Percentiles rank a stretch among this genome's conserved stretches.
Evolutionary conservation across 768 basidiomycete genomes (phyloP).

Genomic region (Russula compacta): DNA sequence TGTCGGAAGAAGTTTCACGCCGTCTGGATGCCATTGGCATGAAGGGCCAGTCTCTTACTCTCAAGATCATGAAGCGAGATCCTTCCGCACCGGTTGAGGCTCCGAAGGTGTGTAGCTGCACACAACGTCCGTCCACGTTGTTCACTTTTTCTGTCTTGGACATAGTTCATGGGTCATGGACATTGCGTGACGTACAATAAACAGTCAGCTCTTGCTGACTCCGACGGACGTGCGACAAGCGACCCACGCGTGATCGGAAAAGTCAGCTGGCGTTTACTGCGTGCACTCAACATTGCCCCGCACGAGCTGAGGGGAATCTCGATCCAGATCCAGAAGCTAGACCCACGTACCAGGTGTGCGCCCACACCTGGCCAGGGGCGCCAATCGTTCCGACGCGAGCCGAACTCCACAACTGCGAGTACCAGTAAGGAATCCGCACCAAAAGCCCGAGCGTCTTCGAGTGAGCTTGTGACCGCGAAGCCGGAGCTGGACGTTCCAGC

Average conservation of each 20-base stretch:
- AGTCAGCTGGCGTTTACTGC: conserved; percentile 67
- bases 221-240: conserved; percentile 61
- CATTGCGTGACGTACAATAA: conserved; percentile 75
- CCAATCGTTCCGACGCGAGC: conserved; percentile 45
- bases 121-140: background rate
- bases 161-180: conserved; percentile 87
- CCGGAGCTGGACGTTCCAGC: background rate
- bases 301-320: conserved; percentile 87
- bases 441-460: background rate
- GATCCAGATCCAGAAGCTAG: conserved; percentile 85
- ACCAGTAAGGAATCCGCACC: background rate
- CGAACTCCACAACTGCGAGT: conserved; percentile 3
- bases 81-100: conserved; percentile 80
- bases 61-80: conserved; percentile 86
- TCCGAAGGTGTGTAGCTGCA: conserved; percentile 57
- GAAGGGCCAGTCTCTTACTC: conserved; percentile 64
- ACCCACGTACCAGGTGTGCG: conserved; percentile 33
- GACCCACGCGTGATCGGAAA: conserved; percentile 64
- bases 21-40: conserved; percentile 60
- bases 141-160: background rate
- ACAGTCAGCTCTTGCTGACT: conserved; percentile 49
- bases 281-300: conserved; percentile 68
- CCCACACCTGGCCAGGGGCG: conserved; percentile 46
- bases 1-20: conserved; percentile 69
- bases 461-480: conserved; percentile 1